Evolutionary conservation across 2,329 filamentous ascomycete genomes (phyloP), one percentile per base, ranked within the genome.

Genomic region (Fusarium armeniacum): DNA sequence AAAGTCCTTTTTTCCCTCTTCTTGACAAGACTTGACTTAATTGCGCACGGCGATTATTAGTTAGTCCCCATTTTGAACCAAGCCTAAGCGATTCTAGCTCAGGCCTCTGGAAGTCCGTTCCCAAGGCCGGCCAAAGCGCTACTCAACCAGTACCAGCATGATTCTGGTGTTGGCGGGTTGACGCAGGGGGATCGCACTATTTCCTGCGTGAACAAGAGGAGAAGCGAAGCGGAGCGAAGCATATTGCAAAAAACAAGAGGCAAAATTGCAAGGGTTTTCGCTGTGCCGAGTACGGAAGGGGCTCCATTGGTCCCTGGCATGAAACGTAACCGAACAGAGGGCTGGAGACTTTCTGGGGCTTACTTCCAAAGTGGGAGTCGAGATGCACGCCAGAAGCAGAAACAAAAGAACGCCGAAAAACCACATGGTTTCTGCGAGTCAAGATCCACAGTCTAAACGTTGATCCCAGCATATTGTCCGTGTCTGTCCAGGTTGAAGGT

Each of bases 351-450:
- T 63, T 63, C 49, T 63, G 61, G 62, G 62, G 47, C 51, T 18
- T n/a, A 18, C 43, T 65, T 65, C 64, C 53, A 57, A 57, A 24
- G 30, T 30, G 58, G 46, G 28, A 56, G 49, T 36, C 22, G 51
- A 46, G 41, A 56, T 44, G 41, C 51, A 36, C 24, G 8, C 41
- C 40, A 46, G 26, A 58, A 49, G 38, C 28, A 32, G 32, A 44
- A 44, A 36, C 16, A 36, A 40, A 51, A 32, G 43, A 16, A 32
- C 38, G 45, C 33, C n/a, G 18, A 36, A 32, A 35, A 63, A 68
- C 69, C 68, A 71, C 69, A 72, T 72, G 59, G 70, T 62, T 62
- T 56, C 53, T 63, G 58, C 70, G 70, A 72, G 70, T 72, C 64
- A 72, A 67, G 58, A 47, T 60, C 61, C 54, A 62, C 56, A 59